Evolutionary conservation across 768 basidiomycete genomes (phyloP).

Genomic region (Tylopilus felleus): DNA sequence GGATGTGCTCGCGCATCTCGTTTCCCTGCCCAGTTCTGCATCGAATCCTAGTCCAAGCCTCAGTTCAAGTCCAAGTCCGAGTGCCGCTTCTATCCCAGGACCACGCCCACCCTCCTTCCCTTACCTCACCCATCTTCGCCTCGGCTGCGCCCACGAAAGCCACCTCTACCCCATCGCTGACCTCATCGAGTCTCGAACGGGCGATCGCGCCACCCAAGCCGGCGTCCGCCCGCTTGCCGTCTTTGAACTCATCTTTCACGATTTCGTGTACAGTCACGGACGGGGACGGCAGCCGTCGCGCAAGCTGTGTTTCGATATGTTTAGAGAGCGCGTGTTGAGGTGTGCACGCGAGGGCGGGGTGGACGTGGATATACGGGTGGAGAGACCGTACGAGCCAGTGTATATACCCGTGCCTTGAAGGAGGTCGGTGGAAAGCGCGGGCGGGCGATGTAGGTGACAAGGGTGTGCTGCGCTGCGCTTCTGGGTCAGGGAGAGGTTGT

Average conservation of each 20-base stretch:
- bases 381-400: conserved; percentile 26
- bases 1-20: conserved; percentile 17
- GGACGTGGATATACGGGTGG: conserved; percentile 23
- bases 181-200: conserved; percentile 18
- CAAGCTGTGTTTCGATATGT: conserved; percentile 18
- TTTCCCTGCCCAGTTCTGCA: neutral
- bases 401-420: conserved; percentile 19
- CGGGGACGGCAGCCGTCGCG: conserved; percentile 10
- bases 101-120: conserved; percentile 7
- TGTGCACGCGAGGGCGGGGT: conserved; percentile 24
- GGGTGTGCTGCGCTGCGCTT: neutral
- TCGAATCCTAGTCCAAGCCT: neutral
- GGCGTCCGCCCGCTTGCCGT: conserved; percentile 11
- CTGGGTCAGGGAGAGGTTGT: neutral
- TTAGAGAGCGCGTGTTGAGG: conserved; percentile 17
- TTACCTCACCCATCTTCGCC: conserved; percentile 16
- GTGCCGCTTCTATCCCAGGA: neutral
- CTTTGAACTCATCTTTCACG: conserved; percentile 26
- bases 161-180: conserved; percentile 14
- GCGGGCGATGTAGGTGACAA: neutral
- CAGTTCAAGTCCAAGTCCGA: neutral
- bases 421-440: neutral
- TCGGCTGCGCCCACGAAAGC: conserved; percentile 22
- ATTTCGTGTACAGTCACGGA: conserved; percentile 16
- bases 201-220: conserved; percentile 6